Evolutionary conservation across 83 land plant species (phyloP), one percentile per base, ranked within the genome.

Genomic region (Isoetes engelmannii): DNA sequence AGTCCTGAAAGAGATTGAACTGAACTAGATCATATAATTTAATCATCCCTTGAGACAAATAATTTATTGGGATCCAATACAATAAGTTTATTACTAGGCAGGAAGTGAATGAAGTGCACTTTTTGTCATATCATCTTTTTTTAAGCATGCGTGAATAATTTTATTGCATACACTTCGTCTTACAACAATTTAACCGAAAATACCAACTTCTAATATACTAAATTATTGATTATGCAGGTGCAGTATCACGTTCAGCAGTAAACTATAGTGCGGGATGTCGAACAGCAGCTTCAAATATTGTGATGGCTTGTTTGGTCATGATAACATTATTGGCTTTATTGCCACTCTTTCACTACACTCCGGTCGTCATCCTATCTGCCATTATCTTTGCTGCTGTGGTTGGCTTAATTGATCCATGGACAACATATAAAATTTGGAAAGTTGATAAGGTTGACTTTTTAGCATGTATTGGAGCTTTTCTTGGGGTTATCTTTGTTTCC

Each of bases 371-470:
- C 3, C 15, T 51, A 51, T 51, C 54, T 1, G 15, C 54, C 12
- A 51, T 51, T 3, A 15, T 51, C 15, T 51, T 51, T 51, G 54
- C 15, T 10, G 54, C 54, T 3, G 54, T 51, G n/a, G 15, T 51
- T 51, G 54, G 54, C n/a, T n/a, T 51, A 10, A 51, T 51, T 51
- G 54, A 51, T 51, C 54, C 15, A 51, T 10, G 15, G 15, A 15
- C n/a, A 51, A 15, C 54, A 51, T 51, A 51, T 3, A 12, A 12
- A 12, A 51, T n/a, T 12, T 51, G 54, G 54, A 51, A 51, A 51
- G 54, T 51, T 51, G 70, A 68, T 61, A 68, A 68, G 19, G 15
- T 54, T 55, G 64, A 68, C 7, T 68, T 68, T 13, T 42, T 68
- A 54, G 63, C 56, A 45, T 41, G n/a, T 44, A 5, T 68, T 57